Evolutionary conservation across 371 early-diverging fungal species (phyloP).

Genomic region (Fennellomyces sp.): DNA sequence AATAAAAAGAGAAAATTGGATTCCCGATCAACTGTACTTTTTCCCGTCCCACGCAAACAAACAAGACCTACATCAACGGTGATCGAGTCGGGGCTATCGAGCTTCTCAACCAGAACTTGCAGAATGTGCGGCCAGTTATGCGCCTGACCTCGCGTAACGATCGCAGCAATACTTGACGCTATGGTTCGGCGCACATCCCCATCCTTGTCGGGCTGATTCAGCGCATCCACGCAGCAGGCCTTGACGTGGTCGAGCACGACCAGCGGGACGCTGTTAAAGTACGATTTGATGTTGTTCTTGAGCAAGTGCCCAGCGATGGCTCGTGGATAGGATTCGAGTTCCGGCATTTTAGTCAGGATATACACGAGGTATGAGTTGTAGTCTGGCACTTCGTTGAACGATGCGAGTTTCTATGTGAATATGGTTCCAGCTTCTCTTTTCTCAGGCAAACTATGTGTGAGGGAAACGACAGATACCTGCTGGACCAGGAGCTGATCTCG

Average conservation of each 20-base stretch:
- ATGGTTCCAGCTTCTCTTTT: background rate
- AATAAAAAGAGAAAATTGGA: background rate
- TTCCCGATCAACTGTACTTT: too few relatives aligned
- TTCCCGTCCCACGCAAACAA: background rate
- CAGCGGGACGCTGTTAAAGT: slow-evolving; percentile 58
- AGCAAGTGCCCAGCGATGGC: slow-evolving; percentile 86
- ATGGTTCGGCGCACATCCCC: slow-evolving; percentile 61
- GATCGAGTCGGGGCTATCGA: slow-evolving; percentile 65
- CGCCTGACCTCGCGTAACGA: slow-evolving; percentile 70
- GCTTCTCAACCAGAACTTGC: slow-evolving; percentile 63
- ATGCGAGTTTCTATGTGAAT: slow-evolving; percentile 69
- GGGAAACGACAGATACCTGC: too few relatives aligned
- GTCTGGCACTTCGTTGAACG: slow-evolving; percentile 80
- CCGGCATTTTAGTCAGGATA: slow-evolving; percentile 70
- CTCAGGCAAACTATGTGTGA: too few relatives aligned
- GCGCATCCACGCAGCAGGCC: slow-evolving; percentile 52
- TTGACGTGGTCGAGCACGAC: slow-evolving; percentile 76
- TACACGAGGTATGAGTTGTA: slow-evolving; percentile 88
- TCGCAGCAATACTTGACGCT: slow-evolving; percentile 77
- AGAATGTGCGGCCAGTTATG: slow-evolving; percentile 83
- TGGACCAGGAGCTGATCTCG: slow-evolving; percentile 35
- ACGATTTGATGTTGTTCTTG: slow-evolving; percentile 79
- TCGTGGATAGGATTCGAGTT: slow-evolving; percentile 61
- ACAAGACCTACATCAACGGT: slow-evolving; percentile 72
- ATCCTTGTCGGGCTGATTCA: slow-evolving; percentile 71